Percentiles rank a stretch among this genome's conserved stretches.
These are phyloP conservation scores for Pinus albicaulis DNA, from an alignment of 75 land plant genomes.

Conservation along the genomic window DNA sequence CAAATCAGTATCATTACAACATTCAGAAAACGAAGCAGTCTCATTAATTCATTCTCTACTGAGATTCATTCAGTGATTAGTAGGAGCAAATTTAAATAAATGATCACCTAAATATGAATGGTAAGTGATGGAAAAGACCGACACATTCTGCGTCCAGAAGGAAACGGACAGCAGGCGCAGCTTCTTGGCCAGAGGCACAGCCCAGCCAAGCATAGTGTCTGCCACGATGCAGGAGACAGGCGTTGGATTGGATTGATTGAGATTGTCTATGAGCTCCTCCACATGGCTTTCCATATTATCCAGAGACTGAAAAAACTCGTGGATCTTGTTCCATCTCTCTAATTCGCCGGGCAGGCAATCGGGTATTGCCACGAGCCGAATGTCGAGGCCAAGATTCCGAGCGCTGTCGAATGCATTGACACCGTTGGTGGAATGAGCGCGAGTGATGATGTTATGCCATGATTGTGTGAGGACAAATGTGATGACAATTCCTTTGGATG, in stretches of 20 bases:
- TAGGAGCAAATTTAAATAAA: neutral
- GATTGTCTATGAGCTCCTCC: neutral
- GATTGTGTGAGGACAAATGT: constrained; percentile 23
- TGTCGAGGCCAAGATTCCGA: neutral
- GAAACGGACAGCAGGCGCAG: neutral
- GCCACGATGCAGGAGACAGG: neutral
- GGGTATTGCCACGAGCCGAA: neutral
- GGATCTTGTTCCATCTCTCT: neutral
- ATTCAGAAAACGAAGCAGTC: too few relatives aligned
- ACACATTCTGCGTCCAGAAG: neutral
- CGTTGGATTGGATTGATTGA: neutral
- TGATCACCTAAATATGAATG: neutral
- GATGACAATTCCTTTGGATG: constrained; percentile 4
- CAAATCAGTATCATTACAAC: too few relatives aligned
- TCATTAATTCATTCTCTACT: neutral
- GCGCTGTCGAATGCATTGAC: neutral
- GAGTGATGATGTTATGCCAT: neutral
- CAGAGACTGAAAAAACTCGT: neutral
- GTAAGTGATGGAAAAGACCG: neutral
- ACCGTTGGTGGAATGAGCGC: too few relatives aligned
- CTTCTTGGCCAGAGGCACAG: neutral
- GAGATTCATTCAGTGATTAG: neutral
- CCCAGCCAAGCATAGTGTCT: neutral
- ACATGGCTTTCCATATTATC: neutral
- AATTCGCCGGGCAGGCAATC: neutral